A percentile compares a stretch with the other conserved stretches of the same genome.
Evolutionary conservation across 2,329 filamentous ascomycete species (phyloP).

Genomic region (Fusarium xyrophilum): DNA sequence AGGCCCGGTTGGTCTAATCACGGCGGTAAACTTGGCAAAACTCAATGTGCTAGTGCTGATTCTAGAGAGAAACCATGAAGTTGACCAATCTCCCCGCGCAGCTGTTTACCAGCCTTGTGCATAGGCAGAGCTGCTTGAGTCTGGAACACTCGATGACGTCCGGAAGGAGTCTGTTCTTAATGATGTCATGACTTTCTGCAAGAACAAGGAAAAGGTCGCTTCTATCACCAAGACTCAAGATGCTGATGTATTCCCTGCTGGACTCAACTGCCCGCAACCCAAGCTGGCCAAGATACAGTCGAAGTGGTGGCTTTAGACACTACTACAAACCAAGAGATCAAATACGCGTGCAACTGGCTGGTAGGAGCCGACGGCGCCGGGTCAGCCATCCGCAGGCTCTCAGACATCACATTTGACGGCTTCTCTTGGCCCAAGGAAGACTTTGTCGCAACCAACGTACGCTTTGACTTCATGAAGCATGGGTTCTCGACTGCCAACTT

Average conservation of each 20-base stretch:
- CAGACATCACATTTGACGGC: neutral
- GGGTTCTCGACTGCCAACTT: neutral
- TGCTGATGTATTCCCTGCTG: neutral
- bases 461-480: neutral
- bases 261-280: neutral
- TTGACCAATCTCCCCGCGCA: neutral
- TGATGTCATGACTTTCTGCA: neutral
- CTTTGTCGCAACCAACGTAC: neutral
- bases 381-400: neutral
- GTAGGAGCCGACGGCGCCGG: neutral
- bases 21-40: neutral
- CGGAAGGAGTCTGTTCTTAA: neutral
- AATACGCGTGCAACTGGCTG: neutral
- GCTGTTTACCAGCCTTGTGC: neutral
- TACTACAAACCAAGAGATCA: neutral
- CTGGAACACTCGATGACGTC: neutral
- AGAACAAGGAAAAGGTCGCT: neutral
- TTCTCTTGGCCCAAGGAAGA: neutral
- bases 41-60: neutral
- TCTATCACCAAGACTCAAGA: neutral
- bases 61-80: neutral
- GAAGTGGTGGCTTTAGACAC: neutral
- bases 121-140: neutral
- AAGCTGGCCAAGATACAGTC: neutral
- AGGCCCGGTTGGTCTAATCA: neutral